Conservation (phyloP, 768 basidiomycete genomes). For the Coprinopsis strossmayeri region DNA sequence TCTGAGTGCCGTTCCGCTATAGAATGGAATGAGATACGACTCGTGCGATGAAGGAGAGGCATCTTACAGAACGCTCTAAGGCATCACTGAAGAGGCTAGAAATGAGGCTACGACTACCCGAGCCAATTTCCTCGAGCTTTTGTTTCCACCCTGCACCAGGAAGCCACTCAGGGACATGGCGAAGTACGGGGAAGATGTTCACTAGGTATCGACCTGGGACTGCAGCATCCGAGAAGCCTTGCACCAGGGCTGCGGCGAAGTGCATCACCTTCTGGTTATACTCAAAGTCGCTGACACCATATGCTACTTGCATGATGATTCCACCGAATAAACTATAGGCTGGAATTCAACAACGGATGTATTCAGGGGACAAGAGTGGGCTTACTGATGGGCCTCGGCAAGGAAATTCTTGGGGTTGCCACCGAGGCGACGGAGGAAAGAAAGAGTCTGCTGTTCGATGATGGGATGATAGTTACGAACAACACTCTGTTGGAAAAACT, state of each 20-base stretch:
- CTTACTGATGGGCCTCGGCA: too few species aligned
- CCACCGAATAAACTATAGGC: slow-evolving; percentile 3
- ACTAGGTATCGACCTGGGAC: slow-evolving; percentile 25
- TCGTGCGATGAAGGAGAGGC: too few species aligned
- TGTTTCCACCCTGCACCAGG: slow-evolving; percentile 40
- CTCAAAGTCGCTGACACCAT: slow-evolving; percentile 4
- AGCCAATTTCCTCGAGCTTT: slow-evolving; percentile 25
- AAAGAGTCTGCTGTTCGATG: slow-evolving; percentile 17
- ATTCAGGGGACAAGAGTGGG: too few species aligned
- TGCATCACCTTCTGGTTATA: slow-evolving; percentile 15
- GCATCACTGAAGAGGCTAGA: neutral
- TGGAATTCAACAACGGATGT: slow-evolving; percentile 14
- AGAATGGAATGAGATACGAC: too few species aligned
- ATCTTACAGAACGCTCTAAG: neutral
- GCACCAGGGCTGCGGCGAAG: slow-evolving; percentile 17
- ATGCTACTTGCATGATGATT: slow-evolving; percentile 8
- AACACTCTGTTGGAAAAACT: too few species aligned
- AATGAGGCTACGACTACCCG: slow-evolving; percentile 18
- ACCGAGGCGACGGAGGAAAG: slow-evolving; percentile 17
- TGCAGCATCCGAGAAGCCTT: slow-evolving; percentile 17
- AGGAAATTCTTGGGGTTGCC: slow-evolving; percentile 18
- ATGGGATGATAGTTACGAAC: slow-evolving; percentile 18
- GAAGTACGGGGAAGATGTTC: slow-evolving; percentile 19
- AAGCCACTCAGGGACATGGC: slow-evolving; percentile 30
- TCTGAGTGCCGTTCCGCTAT: too few species aligned